These are phyloP conservation scores for Triglochin maritima DNA, from an alignment of 106 monocot species.

Conservation along the genomic window DNA sequence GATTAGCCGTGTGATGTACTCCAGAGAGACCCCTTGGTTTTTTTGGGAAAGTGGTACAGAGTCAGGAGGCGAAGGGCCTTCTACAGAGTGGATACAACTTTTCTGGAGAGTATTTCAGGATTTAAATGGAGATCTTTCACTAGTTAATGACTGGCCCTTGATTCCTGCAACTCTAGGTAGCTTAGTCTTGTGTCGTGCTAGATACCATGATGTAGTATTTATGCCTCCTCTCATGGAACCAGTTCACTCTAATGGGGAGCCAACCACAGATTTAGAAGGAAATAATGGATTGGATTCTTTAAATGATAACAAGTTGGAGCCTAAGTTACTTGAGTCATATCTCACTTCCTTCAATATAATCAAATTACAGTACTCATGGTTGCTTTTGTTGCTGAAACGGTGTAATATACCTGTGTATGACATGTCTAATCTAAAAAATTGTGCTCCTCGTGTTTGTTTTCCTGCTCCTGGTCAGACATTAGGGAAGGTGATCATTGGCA, in stretches of 20 bases:
- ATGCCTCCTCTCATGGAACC: constrained; percentile 41
- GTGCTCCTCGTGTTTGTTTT: constrained; percentile 28
- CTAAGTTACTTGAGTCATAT: constrained; percentile 27
- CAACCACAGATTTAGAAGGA: constrained; percentile 13
- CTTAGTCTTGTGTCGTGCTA: constrained; percentile 66
- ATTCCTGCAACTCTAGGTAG: constrained; percentile 65
- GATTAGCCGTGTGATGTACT: constrained; percentile 36
- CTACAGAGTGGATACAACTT: constrained; percentile 65
- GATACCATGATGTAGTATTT: constrained; percentile 51
- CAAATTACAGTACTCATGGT: constrained; percentile 66
- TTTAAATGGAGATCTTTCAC: constrained; percentile 60
- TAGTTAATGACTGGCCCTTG: constrained; percentile 80
- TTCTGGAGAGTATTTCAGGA: constrained; percentile 69
- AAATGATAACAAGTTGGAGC: not conserved
- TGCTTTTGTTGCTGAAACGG: constrained; percentile 46
- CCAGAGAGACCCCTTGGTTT: constrained; percentile 55
- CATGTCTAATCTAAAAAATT: constrained; percentile 51
- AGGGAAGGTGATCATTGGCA: constrained; percentile 49
- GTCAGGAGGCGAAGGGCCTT: constrained; percentile 28
- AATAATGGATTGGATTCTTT: constrained; percentile 8
- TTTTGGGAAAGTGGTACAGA: constrained; percentile 44
- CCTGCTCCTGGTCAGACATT: constrained; percentile 48
- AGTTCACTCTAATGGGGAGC: constrained; percentile 6
- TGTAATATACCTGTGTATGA: constrained; percentile 84
- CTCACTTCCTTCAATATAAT: constrained; percentile 41